Evolutionary conservation across 371 early-diverging fungal genomes (phyloP), one percentile per base, ranked within the genome.

Genomic region (Massospora cicadina): DNA sequence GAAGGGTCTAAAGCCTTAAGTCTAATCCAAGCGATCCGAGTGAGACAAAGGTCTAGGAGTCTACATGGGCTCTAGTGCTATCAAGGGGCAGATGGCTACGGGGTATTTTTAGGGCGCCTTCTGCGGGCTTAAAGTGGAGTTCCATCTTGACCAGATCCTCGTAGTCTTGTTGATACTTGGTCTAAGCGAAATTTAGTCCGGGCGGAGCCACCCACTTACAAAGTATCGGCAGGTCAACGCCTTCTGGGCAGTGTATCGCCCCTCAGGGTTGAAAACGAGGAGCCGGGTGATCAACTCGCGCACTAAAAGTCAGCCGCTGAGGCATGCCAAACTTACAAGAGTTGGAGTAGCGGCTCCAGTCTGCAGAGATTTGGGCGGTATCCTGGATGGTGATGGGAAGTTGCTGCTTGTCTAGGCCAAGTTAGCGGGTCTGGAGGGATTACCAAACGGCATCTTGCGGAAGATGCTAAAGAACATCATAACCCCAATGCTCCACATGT

Each of bases 401-500:
- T 10, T 43, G 5, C 10, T 5, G 5, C 10, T 10, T 17, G 17
- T 5, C 43, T 43, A 43, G 43, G 43, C 10, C 43, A 43, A 43
- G 43, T 43, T 43, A 43, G 43, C 10, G 17, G 17, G 43, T 43
- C 10, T 43, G 17, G 10, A 43, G 17, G 43, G 17, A 17, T 43
- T 57, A 57, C 28, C 3, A n/a, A 57, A 57, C 26, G 58, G 58
- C 58, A 57, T 57, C 26, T 57, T 23, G 7, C 23, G 7, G 26
- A 57, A 57, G 7, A n/a, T 27, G 28, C 58, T 7, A 57, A 57
- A 23, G 28, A 12, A 57, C 23, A 57, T 27, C 58, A 57, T 57
- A 7, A 57, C 58, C 7, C 58, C 58, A 25, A 57, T 25, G 26
- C 58, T 57, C 58, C 58, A 57, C 23, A 57, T 57, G 26, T 57